Conservation (phyloP, 2,329 filamentous ascomycete species). For the Arthrocladium fulminans region DNA sequence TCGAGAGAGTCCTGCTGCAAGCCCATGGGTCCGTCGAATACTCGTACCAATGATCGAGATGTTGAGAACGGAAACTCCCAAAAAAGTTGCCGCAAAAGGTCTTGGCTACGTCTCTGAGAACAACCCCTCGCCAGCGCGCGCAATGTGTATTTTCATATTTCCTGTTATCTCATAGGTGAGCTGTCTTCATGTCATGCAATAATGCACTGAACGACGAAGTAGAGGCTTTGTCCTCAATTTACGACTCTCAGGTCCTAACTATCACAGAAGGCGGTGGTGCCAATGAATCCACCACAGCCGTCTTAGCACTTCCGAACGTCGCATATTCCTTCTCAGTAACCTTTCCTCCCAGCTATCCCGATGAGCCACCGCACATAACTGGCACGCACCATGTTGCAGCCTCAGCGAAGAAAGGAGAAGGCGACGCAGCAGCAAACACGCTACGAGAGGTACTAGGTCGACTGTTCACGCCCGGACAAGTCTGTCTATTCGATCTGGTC, state of each 20-base stretch:
- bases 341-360: constrained; percentile 68
- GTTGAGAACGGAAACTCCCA: too few relatives aligned
- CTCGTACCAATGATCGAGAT: too few relatives aligned
- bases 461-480: constrained; percentile 64
- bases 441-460: constrained; percentile 57
- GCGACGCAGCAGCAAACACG: constrained; percentile 59
- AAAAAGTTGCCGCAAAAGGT: too few relatives aligned
- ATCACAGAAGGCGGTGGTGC: constrained; percentile 8
- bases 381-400: constrained; percentile 71
- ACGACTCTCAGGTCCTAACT: constrained; percentile 39
- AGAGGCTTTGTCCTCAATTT: constrained; percentile 47
- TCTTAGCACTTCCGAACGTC: constrained; percentile 58
- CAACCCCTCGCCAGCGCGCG: too few relatives aligned
- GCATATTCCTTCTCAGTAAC: constrained; percentile 47
- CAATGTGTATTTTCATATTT: too few relatives aligned
- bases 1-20: too few relatives aligned
- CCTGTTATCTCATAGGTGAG: too few relatives aligned
- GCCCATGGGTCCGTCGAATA: too few relatives aligned
- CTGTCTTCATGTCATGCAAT: constrained; percentile 15
- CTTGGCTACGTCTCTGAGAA: too few relatives aligned
- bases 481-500: constrained; percentile 86
- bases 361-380: constrained; percentile 60
- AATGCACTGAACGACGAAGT: constrained; percentile 40
- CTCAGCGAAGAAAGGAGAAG: constrained; percentile 61
- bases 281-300: constrained; percentile 39